phyloP scores from a whole-genome alignment of 2,329 filamentous ascomycete species.

The Cladosporium sp. region DNA sequence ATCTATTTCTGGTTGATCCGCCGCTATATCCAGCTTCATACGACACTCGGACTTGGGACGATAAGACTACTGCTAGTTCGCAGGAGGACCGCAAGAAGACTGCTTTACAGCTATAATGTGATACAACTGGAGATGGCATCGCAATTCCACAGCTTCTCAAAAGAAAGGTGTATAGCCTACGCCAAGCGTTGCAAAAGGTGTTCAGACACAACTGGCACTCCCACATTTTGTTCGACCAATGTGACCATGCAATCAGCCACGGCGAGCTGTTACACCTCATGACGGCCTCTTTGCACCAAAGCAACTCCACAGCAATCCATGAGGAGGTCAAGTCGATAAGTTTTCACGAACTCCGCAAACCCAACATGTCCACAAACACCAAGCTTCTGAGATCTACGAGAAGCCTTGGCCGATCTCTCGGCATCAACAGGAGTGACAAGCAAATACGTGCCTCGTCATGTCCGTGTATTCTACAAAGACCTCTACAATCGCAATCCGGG shows the following conservation, averaged over 20 bases:
- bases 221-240: background rate
- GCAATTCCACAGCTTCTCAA: background rate
- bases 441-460: background rate
- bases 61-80: background rate
- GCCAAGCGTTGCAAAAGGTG: background rate
- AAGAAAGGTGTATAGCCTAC: background rate
- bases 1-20: slow-evolving; percentile 4
- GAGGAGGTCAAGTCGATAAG: background rate
- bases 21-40: background rate
- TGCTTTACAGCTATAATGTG: background rate
- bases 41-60: too few species aligned
- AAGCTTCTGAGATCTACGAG: slow-evolving; percentile 1
- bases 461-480: background rate
- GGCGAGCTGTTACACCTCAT: background rate
- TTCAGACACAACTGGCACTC: slow-evolving; percentile 1
- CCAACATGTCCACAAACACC: background rate
- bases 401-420: background rate
- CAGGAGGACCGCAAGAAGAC: background rate
- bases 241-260: background rate
- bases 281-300: background rate
- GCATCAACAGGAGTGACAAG: background rate
- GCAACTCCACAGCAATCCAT: background rate
- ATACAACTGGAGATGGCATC: background rate
- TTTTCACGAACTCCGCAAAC: background rate
- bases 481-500: background rate